Conservation (phyloP, 768 basidiomycete species). For the Suillus subluteus region DNA sequence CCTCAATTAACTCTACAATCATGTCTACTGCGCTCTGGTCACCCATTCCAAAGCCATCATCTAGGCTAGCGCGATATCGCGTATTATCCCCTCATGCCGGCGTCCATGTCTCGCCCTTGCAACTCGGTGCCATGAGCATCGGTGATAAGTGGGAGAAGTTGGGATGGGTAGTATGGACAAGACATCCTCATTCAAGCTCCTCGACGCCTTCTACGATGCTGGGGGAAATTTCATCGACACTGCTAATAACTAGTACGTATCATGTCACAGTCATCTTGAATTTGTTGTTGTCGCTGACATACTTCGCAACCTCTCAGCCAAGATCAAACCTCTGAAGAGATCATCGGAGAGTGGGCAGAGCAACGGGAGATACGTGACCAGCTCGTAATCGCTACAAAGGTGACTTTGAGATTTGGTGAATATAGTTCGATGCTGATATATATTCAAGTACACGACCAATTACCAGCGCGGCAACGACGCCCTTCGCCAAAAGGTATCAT, state of each 20-base stretch:
- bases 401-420: background rate
- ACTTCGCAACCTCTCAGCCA: background rate
- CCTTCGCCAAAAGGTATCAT: background rate
- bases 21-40: background rate
- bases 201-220: background rate
- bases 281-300: background rate
- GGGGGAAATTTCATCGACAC: background rate
- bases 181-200: background rate
- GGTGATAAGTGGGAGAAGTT: background rate
- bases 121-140: slow-evolving; percentile 3
- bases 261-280: background rate
- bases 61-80: background rate
- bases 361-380: background rate
- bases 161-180: background rate
- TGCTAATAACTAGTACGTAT: background rate
- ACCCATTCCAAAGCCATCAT: background rate
- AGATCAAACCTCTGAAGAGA: background rate
- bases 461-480: background rate
- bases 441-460: background rate
- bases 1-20: background rate
- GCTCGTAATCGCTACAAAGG: background rate
- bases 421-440: background rate
- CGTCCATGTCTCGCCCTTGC: background rate
- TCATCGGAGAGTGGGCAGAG: background rate
- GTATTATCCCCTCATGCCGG: background rate